Percentiles rank a stretch among this genome's conserved stretches.
phyloP scores from a whole-genome alignment of 2,329 filamentous ascomycete species.

The Fusarium udum region DNA sequence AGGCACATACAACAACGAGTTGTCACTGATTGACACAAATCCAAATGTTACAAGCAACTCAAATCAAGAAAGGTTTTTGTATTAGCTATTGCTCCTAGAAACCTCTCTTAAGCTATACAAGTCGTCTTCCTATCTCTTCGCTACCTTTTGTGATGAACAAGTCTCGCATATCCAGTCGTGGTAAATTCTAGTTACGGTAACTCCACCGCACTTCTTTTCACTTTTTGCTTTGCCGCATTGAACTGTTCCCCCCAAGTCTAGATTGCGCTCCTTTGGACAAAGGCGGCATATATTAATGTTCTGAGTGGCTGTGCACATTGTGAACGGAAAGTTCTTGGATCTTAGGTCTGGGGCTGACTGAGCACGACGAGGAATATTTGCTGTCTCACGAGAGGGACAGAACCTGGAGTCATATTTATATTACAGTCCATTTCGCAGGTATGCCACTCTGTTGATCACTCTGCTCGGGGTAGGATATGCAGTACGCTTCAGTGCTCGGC shows the following conservation, averaged over 20 bases:
- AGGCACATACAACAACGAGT: neutral
- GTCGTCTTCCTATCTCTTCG: fast-evolving
- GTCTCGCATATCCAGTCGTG: neutral
- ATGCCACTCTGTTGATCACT: fast-evolving
- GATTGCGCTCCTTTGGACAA: neutral
- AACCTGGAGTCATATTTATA: fast-evolving
- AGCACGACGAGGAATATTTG: no score
- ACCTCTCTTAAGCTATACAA: fast-evolving
- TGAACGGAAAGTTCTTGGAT: fast-evolving
- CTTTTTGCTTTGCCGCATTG: neutral
- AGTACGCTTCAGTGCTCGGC: neutral
- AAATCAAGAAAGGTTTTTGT: fast-evolving
- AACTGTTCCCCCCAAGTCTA: neutral
- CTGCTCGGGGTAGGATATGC: fast-evolving
- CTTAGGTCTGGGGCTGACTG: no score
- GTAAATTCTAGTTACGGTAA: neutral
- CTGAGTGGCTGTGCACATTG: neutral
- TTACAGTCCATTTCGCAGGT: fast-evolving
- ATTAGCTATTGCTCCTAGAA: neutral
- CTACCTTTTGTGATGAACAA: neutral
- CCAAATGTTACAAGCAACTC: neutral
- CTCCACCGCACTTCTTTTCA: neutral
- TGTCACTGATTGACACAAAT: neutral
- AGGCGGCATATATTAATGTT: neutral
- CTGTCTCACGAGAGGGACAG: no score